Conservation (phyloP, 108 stramenopile species). For the Stephanodiscus triporus region DNA sequence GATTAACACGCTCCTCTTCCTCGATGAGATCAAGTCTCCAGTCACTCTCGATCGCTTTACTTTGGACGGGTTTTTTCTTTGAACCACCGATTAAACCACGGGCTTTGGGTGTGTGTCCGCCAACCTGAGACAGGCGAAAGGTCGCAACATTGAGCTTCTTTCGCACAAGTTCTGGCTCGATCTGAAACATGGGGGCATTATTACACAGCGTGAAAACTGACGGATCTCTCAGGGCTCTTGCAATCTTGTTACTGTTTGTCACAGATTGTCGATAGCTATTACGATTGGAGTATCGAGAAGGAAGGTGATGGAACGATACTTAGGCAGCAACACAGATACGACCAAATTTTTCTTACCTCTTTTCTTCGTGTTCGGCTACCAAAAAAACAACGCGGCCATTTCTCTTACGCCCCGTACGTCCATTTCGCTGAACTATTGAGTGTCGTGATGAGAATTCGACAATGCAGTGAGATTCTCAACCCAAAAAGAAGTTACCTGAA, state of each 20-base stretch:
- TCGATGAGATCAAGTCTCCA: slow-evolving; percentile 56
- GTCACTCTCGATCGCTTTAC: slow-evolving; percentile 17
- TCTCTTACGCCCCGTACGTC: slow-evolving; percentile 91
- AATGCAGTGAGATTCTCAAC: slow-evolving; percentile 4
- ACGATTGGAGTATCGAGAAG: background rate
- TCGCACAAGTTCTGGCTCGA: slow-evolving; percentile 37
- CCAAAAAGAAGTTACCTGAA: background rate
- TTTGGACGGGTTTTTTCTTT: slow-evolving; percentile 9
- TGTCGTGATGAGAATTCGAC: background rate
- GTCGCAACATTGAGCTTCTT: slow-evolving; percentile 43
- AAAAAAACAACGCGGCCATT: slow-evolving; percentile 86
- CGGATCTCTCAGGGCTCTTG: slow-evolving; percentile 60
- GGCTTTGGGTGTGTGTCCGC: slow-evolving; percentile 55
- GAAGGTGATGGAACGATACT: background rate
- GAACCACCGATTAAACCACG: slow-evolving; percentile 8
- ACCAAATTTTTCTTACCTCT: slow-evolving; percentile 6
- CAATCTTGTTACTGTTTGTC: slow-evolving; percentile 51
- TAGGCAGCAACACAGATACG: background rate
- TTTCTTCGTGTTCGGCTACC: slow-evolving; percentile 73
- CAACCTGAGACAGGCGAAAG: slow-evolving; percentile 63
- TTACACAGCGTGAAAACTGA: slow-evolving; percentile 55
- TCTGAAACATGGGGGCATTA: slow-evolving; percentile 63
- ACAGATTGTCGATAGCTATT: slow-evolving; percentile 34
- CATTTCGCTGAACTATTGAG: slow-evolving; percentile 72
- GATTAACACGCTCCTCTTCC: slow-evolving; percentile 47